Base-by-base conservation (phyloP, 2,329 filamentous ascomycete genomes). In the Endoconidiophora laricicola region DNA sequence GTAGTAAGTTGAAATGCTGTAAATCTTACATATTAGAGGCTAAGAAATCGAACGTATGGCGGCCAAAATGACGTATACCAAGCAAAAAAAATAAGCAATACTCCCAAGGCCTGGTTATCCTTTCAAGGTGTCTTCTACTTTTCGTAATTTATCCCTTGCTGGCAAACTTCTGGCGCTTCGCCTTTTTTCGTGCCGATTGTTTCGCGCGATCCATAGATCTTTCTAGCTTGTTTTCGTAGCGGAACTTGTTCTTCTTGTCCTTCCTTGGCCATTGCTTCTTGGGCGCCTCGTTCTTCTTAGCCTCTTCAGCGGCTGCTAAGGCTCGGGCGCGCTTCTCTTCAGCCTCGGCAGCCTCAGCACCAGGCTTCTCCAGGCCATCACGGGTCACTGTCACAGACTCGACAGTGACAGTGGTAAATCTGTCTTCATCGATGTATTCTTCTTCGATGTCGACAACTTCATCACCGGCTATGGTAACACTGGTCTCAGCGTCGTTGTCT, bases 371-470 rank as follows among this genome's bases (percentile, higher is more conserved):
- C 44, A 93, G 66, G 0, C 85, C 85, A 50, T 87, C 78, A 56
- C 78, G 77, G 10, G 83, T 81, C 14, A 93, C 75, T 55, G 81
- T 82, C 57, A 98, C 86, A 9, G 84, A 82, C 62, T 95, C 90
- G 1, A 98, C 80, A 0, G 86, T 95, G 23, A 98, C 91, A 1
- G 86, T 94, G 0, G 91, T 96, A 63, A 86, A 95, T 61, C 83
- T 84, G 63, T 95, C 90, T 63, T 96, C 91, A 63, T 98, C 91
- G 56, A 95, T 77, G 66, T 95, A 98, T 63, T 96, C 87, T 57
- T 90, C 87, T 62, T 94, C 84, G 57, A 86, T 79, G 61, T 93
- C 80, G 42, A 91, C 66, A 20, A 78, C 71, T 38, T 72, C 62
- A 3, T 66, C 56, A n/a, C 66, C 56, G 10, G 65, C 62, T 22